These are phyloP conservation scores for Botrytis byssoidea DNA, from an alignment of 2,329 filamentous ascomycete genomes.

Conservation along the genomic window DNA sequence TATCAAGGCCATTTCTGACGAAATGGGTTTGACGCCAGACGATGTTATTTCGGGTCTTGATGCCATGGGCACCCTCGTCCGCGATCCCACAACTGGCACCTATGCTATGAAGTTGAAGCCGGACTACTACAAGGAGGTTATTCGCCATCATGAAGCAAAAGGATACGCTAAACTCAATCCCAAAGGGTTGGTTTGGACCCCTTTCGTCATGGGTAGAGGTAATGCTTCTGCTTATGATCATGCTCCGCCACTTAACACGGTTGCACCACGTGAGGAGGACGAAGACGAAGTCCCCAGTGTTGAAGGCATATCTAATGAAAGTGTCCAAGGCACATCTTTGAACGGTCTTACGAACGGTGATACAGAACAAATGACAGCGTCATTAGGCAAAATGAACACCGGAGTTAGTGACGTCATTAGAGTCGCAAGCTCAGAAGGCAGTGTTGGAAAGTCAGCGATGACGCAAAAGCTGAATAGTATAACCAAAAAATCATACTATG, in stretches of 20 bases:
- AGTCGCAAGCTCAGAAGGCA: slow-evolving; percentile 25
- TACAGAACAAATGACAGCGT: slow-evolving; percentile 32
- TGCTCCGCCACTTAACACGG: slow-evolving; percentile 76
- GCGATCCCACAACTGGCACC: slow-evolving; percentile 81
- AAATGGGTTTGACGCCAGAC: slow-evolving; percentile 93
- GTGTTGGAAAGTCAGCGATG: slow-evolving; percentile 25
- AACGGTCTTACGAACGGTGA: slow-evolving; percentile 30
- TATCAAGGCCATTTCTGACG: slow-evolving; percentile 71
- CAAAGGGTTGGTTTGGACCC: slow-evolving; percentile 85
- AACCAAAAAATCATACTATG: slow-evolving; percentile 34
- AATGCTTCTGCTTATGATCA: slow-evolving; percentile 81
- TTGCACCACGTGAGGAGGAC: slow-evolving; percentile 81
- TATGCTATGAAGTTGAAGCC: slow-evolving; percentile 90
- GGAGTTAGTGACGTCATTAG: slow-evolving; percentile 27
- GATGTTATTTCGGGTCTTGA: slow-evolving; percentile 94
- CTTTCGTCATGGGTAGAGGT: slow-evolving; percentile 90
- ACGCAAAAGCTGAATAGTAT: slow-evolving; percentile 31
- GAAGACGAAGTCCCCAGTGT: slow-evolving; percentile 38
- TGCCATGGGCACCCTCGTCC: slow-evolving; percentile 81
- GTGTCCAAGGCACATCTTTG: slow-evolving; percentile 32
- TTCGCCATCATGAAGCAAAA: slow-evolving; percentile 85
- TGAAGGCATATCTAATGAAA: slow-evolving; percentile 25
- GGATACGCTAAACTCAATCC: slow-evolving; percentile 82
- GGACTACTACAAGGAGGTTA: slow-evolving; percentile 81
- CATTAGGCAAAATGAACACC: slow-evolving; percentile 36